Conservation (phyloP, 106 monocot species). For the Dendrobium catenatum region DNA sequence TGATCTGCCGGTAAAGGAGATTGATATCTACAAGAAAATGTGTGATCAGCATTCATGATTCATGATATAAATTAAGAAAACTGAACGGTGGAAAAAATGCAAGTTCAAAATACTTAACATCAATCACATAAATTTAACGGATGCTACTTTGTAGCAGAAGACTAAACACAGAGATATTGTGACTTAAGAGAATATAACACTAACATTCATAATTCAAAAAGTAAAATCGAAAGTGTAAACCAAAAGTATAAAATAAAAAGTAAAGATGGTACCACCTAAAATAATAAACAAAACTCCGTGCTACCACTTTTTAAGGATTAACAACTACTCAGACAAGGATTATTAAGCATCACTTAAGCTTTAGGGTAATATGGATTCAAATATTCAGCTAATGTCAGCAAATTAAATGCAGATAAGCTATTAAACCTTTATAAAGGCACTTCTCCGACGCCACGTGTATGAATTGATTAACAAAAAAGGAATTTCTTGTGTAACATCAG, state of each 20-base stretch:
- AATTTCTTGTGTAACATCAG: too few species aligned
- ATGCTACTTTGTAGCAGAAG: too few species aligned
- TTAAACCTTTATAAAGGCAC: too few species aligned
- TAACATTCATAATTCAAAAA: not conserved
- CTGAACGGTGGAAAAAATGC: not conserved
- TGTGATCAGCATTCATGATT: not conserved
- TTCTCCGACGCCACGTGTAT: too few species aligned
- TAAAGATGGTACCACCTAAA: not conserved
- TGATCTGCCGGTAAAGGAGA: constrained; percentile 29
- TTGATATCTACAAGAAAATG: constrained; percentile 23
- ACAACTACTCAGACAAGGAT: too few species aligned
- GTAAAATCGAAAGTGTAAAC: not conserved
- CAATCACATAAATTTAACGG: not conserved
- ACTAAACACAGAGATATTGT: too few species aligned
- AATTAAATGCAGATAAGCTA: too few species aligned
- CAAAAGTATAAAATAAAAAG: not conserved
- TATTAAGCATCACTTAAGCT: too few species aligned
- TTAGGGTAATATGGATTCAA: too few species aligned
- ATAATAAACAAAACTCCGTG: not conserved
- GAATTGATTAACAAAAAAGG: too few species aligned
- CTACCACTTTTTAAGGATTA: too few species aligned
- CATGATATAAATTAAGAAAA: not conserved
- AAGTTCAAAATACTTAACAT: not conserved
- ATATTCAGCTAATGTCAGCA: too few species aligned
- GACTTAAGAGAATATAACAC: not conserved